Conservation (phyloP, 2,329 filamentous ascomycete species). For the Nigrograna mackinnonii region DNA sequence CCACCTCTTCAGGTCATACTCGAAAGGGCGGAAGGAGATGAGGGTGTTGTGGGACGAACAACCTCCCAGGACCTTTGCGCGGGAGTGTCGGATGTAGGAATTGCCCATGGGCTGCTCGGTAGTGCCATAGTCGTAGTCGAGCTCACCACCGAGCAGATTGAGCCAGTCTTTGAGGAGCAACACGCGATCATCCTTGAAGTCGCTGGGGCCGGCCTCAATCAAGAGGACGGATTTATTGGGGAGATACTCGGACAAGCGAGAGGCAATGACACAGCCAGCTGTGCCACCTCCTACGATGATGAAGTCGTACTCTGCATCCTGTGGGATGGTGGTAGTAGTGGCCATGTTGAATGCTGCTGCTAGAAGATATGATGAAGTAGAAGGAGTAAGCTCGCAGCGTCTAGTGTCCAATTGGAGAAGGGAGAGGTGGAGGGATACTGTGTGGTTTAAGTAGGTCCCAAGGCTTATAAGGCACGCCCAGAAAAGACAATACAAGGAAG, state of each 20-base stretch:
- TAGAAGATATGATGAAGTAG: too few species aligned
- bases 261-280: conserved; percentile 82
- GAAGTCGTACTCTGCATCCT: conserved; percentile 74
- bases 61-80: conserved; percentile 88
- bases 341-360: too few species aligned
- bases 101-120: conserved; percentile 91
- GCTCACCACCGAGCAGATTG: conserved; percentile 76
- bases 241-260: conserved; percentile 79
- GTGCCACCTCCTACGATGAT: conserved; percentile 85
- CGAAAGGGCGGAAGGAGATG: conserved; percentile 89
- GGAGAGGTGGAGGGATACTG: too few species aligned
- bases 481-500: too few species aligned
- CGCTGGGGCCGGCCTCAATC: conserved; percentile 87
- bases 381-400: too few species aligned
- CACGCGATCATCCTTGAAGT: conserved; percentile 86
- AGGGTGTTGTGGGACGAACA: conserved; percentile 94
- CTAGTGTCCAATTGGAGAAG: too few species aligned
- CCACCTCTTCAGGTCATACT: conserved; percentile 87
- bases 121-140: conserved; percentile 90
- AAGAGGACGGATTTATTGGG: conserved; percentile 80
- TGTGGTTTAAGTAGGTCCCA: too few species aligned
- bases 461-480: too few species aligned
- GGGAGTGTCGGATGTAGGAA: conserved; percentile 87
- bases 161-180: conserved; percentile 88
- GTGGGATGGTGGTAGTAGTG: conserved; percentile 66